These are phyloP conservation scores for Oleoguttula mirabilis DNA, from an alignment of 495 filamentous ascomycete genomes.

Conservation along the genomic window DNA sequence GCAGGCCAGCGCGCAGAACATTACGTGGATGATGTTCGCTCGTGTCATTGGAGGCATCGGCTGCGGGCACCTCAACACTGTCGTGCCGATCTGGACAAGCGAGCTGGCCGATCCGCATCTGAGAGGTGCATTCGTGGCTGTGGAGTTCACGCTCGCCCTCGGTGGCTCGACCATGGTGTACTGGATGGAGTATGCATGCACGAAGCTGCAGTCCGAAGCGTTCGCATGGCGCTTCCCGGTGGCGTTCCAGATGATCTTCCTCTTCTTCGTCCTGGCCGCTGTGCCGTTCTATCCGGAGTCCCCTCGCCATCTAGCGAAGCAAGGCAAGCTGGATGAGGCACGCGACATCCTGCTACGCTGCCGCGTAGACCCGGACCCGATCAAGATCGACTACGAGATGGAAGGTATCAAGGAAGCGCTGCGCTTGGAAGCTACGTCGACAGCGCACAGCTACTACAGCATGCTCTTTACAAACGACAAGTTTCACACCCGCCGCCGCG, in stretches of 20 bases:
- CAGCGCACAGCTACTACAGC: conserved; percentile 19
- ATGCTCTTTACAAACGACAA: conserved; percentile 19
- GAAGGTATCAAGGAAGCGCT: conserved; percentile 6
- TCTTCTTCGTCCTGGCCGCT: conserved; percentile 35
- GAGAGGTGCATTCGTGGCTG: conserved; percentile 55
- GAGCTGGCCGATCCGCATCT: conserved; percentile 55
- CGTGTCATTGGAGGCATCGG: conserved; percentile 55
- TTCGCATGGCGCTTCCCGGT: conserved; percentile 52
- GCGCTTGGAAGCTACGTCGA: conserved; percentile 19
- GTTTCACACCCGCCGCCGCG: conserved; percentile 45
- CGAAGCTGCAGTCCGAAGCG: conserved; percentile 8
- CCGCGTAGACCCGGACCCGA: conserved; percentile 2
- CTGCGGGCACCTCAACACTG: conserved; percentile 55
- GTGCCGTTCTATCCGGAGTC: conserved; percentile 17
- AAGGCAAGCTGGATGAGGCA: conserved; percentile 14
- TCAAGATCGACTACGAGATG: conserved; percentile 8
- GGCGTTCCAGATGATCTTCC: conserved; percentile 54
- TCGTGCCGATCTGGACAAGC: conserved; percentile 60
- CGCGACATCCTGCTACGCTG: conserved; percentile 43
- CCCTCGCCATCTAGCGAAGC: conserved; percentile 15
- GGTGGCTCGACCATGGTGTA: conserved; percentile 4
- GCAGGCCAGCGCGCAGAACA: conserved; percentile 42
- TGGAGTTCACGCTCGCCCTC: conserved; percentile 49
- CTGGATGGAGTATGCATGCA: conserved; percentile 14
- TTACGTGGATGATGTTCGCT: conserved; percentile 50